These are phyloP conservation scores for Berberis thunbergii DNA, from an alignment of 164 flowering plant genomes.

Conservation along the genomic window DNA sequence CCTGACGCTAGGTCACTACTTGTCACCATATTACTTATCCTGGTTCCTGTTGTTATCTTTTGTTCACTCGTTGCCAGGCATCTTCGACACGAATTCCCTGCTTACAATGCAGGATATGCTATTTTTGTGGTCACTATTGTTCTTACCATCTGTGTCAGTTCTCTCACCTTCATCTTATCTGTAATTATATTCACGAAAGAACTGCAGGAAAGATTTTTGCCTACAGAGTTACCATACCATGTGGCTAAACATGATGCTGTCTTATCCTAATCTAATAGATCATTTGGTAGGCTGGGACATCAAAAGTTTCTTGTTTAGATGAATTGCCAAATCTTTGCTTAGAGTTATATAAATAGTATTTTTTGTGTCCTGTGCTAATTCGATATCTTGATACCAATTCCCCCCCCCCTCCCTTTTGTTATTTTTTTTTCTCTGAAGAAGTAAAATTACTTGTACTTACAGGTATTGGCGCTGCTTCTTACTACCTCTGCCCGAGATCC, in stretches of 20 bases:
- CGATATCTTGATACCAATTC: too few relatives aligned
- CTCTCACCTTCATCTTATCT: slow-evolving; percentile 1
- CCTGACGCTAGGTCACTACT: slow-evolving; percentile 82
- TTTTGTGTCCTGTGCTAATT: too few relatives aligned
- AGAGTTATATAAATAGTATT: too few relatives aligned
- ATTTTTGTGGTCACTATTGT: slow-evolving; percentile 62
- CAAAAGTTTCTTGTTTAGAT: too few relatives aligned
- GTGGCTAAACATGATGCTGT: too few relatives aligned
- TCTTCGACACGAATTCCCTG: slow-evolving; percentile 68
- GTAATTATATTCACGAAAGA: not conserved
- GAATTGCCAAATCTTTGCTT: too few relatives aligned
- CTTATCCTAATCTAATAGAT: too few relatives aligned
- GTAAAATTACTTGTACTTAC: slow-evolving; percentile 6
- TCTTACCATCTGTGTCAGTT: slow-evolving; percentile 73
- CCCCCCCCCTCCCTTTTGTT: too few relatives aligned
- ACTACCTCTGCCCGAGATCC: slow-evolving; percentile 13
- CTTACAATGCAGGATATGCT: slow-evolving; percentile 84
- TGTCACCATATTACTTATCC: slow-evolving; percentile 63
- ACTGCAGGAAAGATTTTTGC: too few relatives aligned
- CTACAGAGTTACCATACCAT: too few relatives aligned
- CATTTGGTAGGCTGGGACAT: too few relatives aligned
- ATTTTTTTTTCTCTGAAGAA: not conserved
- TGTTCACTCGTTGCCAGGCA: slow-evolving; percentile 85
- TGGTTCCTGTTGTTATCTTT: slow-evolving; percentile 56
- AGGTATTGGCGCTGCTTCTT: slow-evolving; percentile 34